Conservation (phyloP, 306 rosid genomes). For the Biancaea sappan region DNA sequence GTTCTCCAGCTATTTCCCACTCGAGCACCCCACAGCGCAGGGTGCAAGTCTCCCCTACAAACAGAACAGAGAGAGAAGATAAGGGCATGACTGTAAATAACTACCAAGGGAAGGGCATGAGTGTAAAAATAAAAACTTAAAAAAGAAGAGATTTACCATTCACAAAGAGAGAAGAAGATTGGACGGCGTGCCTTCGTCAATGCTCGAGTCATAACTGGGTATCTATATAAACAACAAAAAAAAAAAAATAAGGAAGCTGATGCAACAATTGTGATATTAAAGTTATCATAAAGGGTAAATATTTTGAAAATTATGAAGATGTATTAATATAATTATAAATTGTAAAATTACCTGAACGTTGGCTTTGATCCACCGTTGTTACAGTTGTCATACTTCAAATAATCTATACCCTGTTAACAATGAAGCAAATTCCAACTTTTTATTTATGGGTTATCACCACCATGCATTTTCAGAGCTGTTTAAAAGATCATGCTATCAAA, state of each 20-base stretch:
- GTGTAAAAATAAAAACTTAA: too few species aligned
- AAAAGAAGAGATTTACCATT: constrained; percentile 59
- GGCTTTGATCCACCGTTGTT: constrained; percentile 72
- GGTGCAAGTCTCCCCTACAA: constrained; percentile 93
- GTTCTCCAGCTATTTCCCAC: constrained; percentile 99
- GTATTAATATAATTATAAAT: too few species aligned
- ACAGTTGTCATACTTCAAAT: constrained; percentile 97
- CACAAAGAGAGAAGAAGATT: constrained; percentile 89
- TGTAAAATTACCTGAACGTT: constrained; percentile 74
- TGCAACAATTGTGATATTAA: background rate
- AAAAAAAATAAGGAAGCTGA: background rate
- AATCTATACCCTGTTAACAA: constrained; percentile 82
- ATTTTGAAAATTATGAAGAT: too few species aligned
- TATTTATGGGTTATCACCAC: background rate
- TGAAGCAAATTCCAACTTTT: background rate
- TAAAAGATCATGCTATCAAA: too few species aligned
- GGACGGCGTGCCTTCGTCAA: constrained; percentile 83
- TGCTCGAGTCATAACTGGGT: constrained; percentile 89
- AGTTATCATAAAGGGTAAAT: background rate
- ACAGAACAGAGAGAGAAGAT: background rate
- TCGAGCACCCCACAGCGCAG: constrained; percentile 85
- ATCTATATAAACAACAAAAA: constrained; percentile 47
- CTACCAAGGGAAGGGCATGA: too few species aligned
- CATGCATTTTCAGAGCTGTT: too few species aligned
- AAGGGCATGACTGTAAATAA: background rate